Percentiles rank a stretch among this genome's conserved stretches.
These are phyloP conservation scores for Neofusicoccum sp. DNA, from an alignment of 2,329 filamentous ascomycete species.

Conservation along the genomic window DNA sequence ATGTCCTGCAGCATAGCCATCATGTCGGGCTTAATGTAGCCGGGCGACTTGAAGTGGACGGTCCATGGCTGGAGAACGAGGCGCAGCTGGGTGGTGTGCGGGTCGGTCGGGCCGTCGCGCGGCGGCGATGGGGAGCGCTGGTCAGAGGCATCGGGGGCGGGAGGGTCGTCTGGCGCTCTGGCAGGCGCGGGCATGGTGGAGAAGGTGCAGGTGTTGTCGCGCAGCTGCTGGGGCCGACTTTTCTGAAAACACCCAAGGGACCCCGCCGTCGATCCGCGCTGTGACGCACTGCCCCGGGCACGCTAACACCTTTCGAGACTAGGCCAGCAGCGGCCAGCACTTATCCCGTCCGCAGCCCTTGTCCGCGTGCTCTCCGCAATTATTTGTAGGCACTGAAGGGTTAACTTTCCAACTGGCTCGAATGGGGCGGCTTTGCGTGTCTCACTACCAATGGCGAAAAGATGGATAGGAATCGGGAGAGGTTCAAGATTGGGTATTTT, in stretches of 20 bases:
- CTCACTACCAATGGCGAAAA: too few relatives aligned
- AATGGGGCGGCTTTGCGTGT: too few relatives aligned
- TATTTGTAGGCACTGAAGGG: too few relatives aligned
- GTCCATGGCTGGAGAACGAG: conserved; percentile 52
- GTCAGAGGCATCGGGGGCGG: neutral
- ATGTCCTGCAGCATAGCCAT: conserved; percentile 60
- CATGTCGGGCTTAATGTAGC: conserved; percentile 61
- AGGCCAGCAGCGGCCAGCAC: too few relatives aligned
- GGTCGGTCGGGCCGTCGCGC: conserved; percentile 17
- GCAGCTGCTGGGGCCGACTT: conserved; percentile 7
- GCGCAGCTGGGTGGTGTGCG: conserved; percentile 48
- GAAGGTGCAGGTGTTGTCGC: neutral
- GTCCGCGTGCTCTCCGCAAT: too few relatives aligned
- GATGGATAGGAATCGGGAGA: too few relatives aligned
- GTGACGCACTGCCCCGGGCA: neutral
- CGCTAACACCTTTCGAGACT: too few relatives aligned
- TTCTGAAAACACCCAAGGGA: conserved; percentile 8
- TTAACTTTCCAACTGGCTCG: too few relatives aligned
- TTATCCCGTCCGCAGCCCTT: too few relatives aligned
- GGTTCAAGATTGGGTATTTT: too few relatives aligned
- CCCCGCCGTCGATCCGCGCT: conserved; percentile 2
- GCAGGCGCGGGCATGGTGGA: neutral
- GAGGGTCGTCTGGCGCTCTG: neutral
- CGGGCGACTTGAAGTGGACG: conserved; percentile 62
- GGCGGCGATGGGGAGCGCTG: neutral